phyloP scores from a whole-genome alignment of 2,329 filamentous ascomycete genomes.

The Beauveria australis region DNA sequence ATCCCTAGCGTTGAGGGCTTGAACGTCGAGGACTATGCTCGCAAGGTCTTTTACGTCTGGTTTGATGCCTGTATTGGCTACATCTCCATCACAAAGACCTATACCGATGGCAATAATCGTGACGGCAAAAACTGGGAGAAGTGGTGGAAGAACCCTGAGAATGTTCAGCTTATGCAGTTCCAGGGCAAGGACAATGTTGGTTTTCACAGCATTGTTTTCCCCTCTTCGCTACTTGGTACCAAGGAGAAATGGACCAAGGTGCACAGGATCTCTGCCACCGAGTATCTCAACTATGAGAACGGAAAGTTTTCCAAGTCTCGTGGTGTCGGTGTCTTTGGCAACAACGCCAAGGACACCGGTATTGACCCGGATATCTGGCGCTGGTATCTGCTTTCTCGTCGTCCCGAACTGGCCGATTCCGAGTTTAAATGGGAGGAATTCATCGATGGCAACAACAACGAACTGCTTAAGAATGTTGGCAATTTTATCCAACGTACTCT shows the following conservation, averaged over 20 bases:
- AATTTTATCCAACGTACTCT: conserved; percentile 68
- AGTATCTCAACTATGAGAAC: conserved; percentile 78
- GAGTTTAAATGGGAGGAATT: conserved; percentile 87
- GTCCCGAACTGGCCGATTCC: conserved; percentile 78
- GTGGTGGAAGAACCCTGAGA: conserved; percentile 88
- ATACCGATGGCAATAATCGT: conserved; percentile 51
- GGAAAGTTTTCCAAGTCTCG: conserved; percentile 92
- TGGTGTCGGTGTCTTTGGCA: conserved; percentile 84
- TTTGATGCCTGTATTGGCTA: conserved; percentile 92
- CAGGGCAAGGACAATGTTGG: conserved; percentile 71
- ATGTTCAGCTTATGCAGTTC: conserved; percentile 88
- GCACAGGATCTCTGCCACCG: conserved; percentile 79
- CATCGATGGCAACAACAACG: conserved; percentile 78
- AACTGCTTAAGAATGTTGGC: conserved; percentile 68
- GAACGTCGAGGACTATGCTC: conserved; percentile 44
- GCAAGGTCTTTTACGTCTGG: conserved; percentile 84
- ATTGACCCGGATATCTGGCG: conserved; percentile 84
- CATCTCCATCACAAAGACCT: conserved; percentile 87
- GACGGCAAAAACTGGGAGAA: conserved; percentile 68
- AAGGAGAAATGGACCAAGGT: conserved; percentile 82
- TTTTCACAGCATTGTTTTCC: conserved; percentile 81
- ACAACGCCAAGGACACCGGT: conserved; percentile 79
- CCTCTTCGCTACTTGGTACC: conserved; percentile 76
- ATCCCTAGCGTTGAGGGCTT: conserved; percentile 42
- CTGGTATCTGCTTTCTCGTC: conserved; percentile 79